Conservation (phyloP, 2,329 filamentous ascomycete species). For the Colletotrichum agaves region DNA sequence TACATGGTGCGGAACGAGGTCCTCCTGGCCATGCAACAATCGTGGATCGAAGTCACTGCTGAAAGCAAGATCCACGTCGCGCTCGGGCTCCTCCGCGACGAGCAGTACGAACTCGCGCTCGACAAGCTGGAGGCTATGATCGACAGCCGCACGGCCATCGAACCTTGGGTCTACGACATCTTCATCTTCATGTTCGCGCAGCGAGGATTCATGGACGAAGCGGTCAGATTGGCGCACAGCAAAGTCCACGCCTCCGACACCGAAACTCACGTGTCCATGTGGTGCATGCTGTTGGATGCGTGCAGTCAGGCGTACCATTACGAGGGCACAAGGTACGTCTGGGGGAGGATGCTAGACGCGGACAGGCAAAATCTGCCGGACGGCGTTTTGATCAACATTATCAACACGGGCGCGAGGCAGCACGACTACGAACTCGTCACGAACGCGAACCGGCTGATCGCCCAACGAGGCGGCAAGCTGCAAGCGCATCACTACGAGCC, state of each 20-base stretch:
- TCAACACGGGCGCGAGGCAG: constrained; percentile 76
- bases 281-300: constrained; percentile 79
- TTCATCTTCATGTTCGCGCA: constrained; percentile 80
- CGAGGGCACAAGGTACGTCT: constrained; percentile 74
- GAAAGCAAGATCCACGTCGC: constrained; percentile 75
- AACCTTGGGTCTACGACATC: constrained; percentile 82
- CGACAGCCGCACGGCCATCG: constrained; percentile 62
- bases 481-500: constrained; percentile 81
- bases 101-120: constrained; percentile 84
- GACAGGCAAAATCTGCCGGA: constrained; percentile 71
- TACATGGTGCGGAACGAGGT: constrained; percentile 79
- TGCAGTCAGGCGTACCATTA: constrained; percentile 74
- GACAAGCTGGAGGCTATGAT: constrained; percentile 75
- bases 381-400: constrained; percentile 73
- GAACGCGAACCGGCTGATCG: constrained; percentile 74
- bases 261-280: constrained; percentile 61
- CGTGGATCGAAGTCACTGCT: constrained; percentile 74
- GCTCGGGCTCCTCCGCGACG: constrained; percentile 81
- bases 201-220: constrained; percentile 80
- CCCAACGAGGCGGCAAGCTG: constrained; percentile 66
- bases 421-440: constrained; percentile 76
- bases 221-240: constrained; percentile 73
- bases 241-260: constrained; percentile 54
- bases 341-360: constrained; percentile 62
- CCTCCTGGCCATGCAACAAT: constrained; percentile 76